Base-by-base conservation (phyloP, 2,329 filamentous ascomycete genomes). In the Fusarium pseudoanthophilum region DNA sequence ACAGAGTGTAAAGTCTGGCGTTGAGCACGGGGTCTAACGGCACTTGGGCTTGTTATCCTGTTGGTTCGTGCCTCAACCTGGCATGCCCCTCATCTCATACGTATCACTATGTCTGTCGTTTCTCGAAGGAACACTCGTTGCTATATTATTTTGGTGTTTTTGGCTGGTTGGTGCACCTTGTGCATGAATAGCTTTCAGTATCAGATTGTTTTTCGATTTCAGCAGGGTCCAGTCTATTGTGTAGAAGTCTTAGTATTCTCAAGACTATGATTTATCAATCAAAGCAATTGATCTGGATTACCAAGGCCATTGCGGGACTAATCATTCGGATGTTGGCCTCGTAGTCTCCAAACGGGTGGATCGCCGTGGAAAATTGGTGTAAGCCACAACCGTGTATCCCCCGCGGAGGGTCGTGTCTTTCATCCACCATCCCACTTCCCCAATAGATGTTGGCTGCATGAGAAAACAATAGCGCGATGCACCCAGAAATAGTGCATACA, bases 401-500 rank as follows among this genome's bases (percentile, higher is more conserved):
- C 48, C 48, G 11, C 30, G 30, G 30, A 51, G 48, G 32, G 48
- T 34, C 16, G 18, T 10, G 28, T 58, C 26, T 34, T 21, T 20
- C 28, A 21, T 36, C 37, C n/a, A 37, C 30, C 34, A 67, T 13
- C 24, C 32, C 45, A 32, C 20, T 34, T 45, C 53, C 48, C 43
- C 39, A 28, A 36, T 24, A 34, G 20, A n/a, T 69, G 34, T 61
- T 69, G 65, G 66, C 48, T 74, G 61, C 67, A 63, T 26, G n/a
- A 40, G 15, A 45, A 70, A 26, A 28, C 43, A 60, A 59, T 52
- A 63, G 45, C 51, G 66, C 40, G 32, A 46, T 67, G 36, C 70
- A 34, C 57, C 28, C 34, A 18, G 10, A 36, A 32, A 46, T 48
- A 40, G n/a, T 53, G 51, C 40, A 51, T 42, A 32, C 36, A 40